Evolutionary conservation across 192 early-diverging fungal species (phyloP), one percentile per base, ranked within the genome.

Genomic region (Dimargaris xerosporica): DNA sequence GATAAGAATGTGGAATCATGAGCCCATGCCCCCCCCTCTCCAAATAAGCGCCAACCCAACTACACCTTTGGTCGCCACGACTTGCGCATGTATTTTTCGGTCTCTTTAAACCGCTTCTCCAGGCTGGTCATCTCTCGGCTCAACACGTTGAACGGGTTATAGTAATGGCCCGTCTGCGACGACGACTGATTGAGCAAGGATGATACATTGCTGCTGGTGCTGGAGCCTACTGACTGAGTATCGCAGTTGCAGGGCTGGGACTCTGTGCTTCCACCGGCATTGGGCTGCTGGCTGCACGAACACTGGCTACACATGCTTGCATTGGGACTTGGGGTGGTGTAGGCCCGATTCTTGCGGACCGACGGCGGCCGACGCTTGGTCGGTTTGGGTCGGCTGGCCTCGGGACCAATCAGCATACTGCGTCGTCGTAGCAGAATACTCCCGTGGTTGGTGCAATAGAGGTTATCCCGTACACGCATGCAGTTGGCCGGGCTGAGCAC

Each of bases 371-470:
- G 56, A 59, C 56, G 56, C 0, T 34, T 11, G 17, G 12, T 42
- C 17, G 56, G 56, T 41, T 59, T 59, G 56, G 56, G 56, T 3
- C 56, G 56, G 56, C 41, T 59, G 5, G 56, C 56, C 56, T 59
- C 56, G 17, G 56, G 56, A n/a, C 56, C 56, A 34, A 78, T 78
- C 61, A 78, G 69, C 43, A 75, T 78, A 43, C 76, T 78, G 62
- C 76, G 76, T 17, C 76, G 71, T 11, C 76, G 76, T 23, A 78
- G 65, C 41, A 78, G 59, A 62, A 70, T 69, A 15, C 63, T 64
- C 13, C 72, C 76, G 39, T 78, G 76, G 66, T 78, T 71, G 29
- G 71, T 72, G 64, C 76, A 78, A 71, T 78, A 78, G 25, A 75
- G 58, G 2, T 69, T 67, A 53, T 73, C 76, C 64, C 73, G 71